A percentile compares a stretch with the other conserved stretches of the same genome.
Evolutionary conservation across 257 asterid genomes (phyloP).

Genomic region (Ocimum tenuiflorum): DNA sequence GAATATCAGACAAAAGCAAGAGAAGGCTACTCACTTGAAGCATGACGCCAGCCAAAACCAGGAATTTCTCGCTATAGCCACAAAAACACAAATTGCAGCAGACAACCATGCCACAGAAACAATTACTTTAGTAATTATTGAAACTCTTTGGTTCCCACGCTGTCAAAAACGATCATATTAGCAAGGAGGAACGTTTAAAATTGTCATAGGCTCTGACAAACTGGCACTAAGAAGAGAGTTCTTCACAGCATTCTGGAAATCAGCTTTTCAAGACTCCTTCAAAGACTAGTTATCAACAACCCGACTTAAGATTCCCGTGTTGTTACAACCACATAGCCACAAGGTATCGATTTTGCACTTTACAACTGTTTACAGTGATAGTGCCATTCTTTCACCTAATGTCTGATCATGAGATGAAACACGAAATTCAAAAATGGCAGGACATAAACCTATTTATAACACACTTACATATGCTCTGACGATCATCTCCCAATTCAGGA

Average conservation of each 20-base stretch:
- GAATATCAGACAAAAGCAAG: background rate
- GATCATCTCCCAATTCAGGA: background rate
- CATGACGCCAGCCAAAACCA: conserved; percentile 88
- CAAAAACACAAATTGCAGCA: conserved; percentile 59
- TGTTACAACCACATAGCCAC: background rate
- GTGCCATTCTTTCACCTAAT: background rate
- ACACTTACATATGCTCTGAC: background rate
- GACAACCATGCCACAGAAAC: conserved; percentile 53
- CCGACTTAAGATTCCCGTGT: background rate
- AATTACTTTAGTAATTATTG: conserved; percentile 41
- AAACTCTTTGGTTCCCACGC: conserved; percentile 81
- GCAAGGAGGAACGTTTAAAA: background rate
- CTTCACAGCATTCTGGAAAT: background rate
- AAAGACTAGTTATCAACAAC: background rate
- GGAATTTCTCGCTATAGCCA: conserved; percentile 62
- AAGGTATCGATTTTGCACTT: background rate
- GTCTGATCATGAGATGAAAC: background rate
- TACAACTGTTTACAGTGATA: no score
- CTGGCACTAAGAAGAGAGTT: background rate
- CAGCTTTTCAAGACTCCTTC: background rate
- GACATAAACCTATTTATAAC: background rate
- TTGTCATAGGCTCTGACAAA: background rate
- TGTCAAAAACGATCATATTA: conserved; percentile 26
- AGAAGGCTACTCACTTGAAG: conserved; percentile 64
- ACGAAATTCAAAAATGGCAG: background rate